Conservation (phyloP, 73 alveolate species). For the Paramecium pentaurelia region DNA sequence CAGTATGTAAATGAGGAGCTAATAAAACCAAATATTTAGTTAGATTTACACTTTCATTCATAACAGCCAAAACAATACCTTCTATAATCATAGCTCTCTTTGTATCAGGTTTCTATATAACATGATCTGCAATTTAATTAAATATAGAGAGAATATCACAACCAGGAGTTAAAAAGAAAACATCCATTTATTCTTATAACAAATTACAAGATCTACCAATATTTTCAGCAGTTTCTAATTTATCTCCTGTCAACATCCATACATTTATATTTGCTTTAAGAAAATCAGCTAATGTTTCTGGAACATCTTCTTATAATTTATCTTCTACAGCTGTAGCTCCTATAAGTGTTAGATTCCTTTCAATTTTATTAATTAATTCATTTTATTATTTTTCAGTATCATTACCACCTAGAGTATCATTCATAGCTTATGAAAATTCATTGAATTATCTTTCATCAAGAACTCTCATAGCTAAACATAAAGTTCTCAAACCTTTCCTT, state of each 20-base stretch:
- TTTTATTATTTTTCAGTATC: conserved; percentile 40
- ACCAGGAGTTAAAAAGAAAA: conserved; percentile 56
- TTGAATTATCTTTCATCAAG: conserved; percentile 72
- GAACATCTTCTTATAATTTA: conserved; percentile 93
- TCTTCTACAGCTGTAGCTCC: conserved; percentile 98
- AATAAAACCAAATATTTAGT: conserved; percentile 1
- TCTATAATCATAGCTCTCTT: conserved; percentile 60
- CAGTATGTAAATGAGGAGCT: conserved; percentile 68
- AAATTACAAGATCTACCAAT: conserved; percentile 91
- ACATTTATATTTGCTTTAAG: conserved; percentile 92
- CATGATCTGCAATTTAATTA: conserved; percentile 37
- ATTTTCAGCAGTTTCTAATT: conserved; percentile 96
- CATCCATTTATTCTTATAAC: conserved; percentile 67
- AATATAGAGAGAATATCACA: conserved; percentile 7
- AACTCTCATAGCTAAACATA: conserved; percentile 80
- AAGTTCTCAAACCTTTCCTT: conserved; percentile 84
- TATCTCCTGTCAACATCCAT: conserved; percentile 99
- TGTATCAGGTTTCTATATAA: neutral
- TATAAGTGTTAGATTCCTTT: conserved; percentile 72
- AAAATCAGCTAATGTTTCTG: conserved; percentile 88
- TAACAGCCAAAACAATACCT: conserved; percentile 56
- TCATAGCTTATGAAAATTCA: conserved; percentile 36
- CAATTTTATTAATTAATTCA: conserved; percentile 70
- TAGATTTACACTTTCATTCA: neutral
- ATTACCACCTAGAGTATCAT: conserved; percentile 51